Evolutionary conservation across 768 basidiomycete species (phyloP).

Genomic region (Lentinula sp.): DNA sequence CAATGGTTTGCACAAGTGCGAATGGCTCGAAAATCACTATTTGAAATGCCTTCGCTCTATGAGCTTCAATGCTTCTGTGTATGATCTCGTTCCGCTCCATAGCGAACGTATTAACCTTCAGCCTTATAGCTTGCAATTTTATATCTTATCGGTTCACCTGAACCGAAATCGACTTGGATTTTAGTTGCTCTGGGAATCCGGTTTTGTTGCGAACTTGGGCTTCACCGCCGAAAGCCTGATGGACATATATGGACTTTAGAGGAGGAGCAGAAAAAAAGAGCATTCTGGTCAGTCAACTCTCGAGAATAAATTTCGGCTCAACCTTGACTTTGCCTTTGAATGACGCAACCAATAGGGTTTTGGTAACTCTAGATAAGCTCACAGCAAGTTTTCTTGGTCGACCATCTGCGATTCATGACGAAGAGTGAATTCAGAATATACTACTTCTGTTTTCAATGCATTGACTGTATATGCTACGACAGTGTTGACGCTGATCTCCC

Average conservation of each 20-base stretch:
- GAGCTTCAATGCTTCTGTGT: conserved; percentile 34
- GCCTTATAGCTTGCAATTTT: conserved; percentile 19
- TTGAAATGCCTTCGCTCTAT: conserved; percentile 24
- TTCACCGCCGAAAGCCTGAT: conserved; percentile 30
- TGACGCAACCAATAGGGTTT: conserved; percentile 18
- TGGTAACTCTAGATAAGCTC: conserved; percentile 37
- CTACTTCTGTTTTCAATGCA: neutral
- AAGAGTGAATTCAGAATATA: conserved; percentile 32
- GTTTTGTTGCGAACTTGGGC: conserved; percentile 43
- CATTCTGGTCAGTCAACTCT: conserved; percentile 21
- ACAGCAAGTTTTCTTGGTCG: conserved; percentile 43
- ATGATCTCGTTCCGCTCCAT: conserved; percentile 5
- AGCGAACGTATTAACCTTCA: neutral
- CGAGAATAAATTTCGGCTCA: neutral
- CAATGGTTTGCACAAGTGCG: conserved; percentile 35
- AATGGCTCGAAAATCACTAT: conserved; percentile 21
- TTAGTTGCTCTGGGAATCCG: conserved; percentile 36
- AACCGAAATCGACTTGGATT: conserved; percentile 36
- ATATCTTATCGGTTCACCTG: conserved; percentile 27
- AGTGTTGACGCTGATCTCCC: conserved; percentile 43
- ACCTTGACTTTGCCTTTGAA: too few relatives aligned
- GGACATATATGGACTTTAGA: conserved; percentile 20
- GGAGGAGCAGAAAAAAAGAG: conserved; percentile 44
- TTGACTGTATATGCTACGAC: conserved; percentile 21
- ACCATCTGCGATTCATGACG: conserved; percentile 48